Conservation (phyloP, 495 filamentous ascomycete species). For the Aspergillus indologenus region DNA sequence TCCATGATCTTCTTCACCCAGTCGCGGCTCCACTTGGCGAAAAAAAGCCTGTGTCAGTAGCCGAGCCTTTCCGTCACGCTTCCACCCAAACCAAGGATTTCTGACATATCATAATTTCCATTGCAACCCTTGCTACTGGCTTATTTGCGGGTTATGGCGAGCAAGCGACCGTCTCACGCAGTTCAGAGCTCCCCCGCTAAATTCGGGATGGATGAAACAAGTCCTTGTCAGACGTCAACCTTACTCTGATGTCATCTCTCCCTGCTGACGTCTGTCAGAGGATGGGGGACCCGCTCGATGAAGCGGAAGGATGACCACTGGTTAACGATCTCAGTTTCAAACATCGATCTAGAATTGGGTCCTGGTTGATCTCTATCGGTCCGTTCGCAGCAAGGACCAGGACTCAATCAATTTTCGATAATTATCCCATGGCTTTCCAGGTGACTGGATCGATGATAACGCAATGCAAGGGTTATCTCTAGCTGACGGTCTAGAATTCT, state of each 20-base stretch:
- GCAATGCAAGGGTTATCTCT: neutral
- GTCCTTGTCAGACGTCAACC: too few relatives aligned
- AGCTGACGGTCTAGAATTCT: too few relatives aligned
- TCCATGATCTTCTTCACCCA: too few relatives aligned
- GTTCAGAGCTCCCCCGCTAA: too few relatives aligned
- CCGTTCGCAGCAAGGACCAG: neutral
- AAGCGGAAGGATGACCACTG: neutral
- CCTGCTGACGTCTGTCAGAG: neutral
- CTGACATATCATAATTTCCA: neutral
- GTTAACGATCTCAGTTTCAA: neutral
- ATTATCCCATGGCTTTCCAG: neutral
- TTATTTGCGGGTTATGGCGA: neutral
- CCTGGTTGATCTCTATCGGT: neutral
- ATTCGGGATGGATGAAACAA: neutral
- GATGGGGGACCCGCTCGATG: neutral
- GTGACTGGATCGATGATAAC: neutral
- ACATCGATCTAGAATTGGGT: neutral
- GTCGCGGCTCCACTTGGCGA: neutral
- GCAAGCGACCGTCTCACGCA: too few relatives aligned
- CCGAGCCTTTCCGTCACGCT: neutral
- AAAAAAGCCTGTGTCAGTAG: neutral
- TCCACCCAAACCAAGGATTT: neutral
- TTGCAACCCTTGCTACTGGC: neutral
- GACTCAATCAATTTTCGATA: too few relatives aligned
- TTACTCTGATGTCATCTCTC: neutral